phyloP scores from a whole-genome alignment of 192 early-diverging fungal genomes.

The Gigaspora rosea region DNA sequence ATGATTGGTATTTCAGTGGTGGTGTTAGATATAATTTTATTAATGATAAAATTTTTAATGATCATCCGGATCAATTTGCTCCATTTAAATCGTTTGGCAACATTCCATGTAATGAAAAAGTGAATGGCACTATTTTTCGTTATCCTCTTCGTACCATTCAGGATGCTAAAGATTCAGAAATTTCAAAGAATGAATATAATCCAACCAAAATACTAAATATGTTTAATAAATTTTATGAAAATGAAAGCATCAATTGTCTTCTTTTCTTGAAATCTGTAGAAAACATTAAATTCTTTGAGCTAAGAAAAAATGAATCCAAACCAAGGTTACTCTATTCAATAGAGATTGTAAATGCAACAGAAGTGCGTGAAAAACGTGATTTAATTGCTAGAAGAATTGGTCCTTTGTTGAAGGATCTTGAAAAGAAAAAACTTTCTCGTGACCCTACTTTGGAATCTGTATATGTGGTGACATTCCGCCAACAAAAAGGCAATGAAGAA shows the following conservation, averaged over 20 bases:
- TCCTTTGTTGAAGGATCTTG: conserved; percentile 5
- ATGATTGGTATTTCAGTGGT: conserved; percentile 33
- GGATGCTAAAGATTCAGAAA: conserved; percentile 33
- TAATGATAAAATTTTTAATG: neutral
- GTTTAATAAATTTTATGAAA: conserved; percentile 33
- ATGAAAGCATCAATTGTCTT: conserved; percentile 36
- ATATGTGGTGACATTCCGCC: conserved; percentile 30
- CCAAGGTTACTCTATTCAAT: conserved; percentile 32
- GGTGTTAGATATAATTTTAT: conserved; percentile 35
- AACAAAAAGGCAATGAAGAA: neutral
- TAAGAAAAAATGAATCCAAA: neutral
- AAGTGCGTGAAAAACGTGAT: conserved; percentile 20
- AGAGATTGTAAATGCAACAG: conserved; percentile 34
- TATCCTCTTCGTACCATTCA: conserved; percentile 40
- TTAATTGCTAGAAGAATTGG: conserved; percentile 8
- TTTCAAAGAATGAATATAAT: conserved; percentile 32
- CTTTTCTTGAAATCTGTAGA: conserved; percentile 43
- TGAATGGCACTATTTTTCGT: conserved; percentile 41
- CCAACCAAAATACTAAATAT: conserved; percentile 34
- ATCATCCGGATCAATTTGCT: conserved; percentile 35
- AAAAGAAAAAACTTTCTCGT: neutral
- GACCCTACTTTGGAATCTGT: neutral
- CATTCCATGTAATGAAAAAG: neutral
- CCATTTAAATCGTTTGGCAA: conserved; percentile 27
- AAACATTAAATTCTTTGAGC: conserved; percentile 38